Evolutionary conservation across 225 moss, liverwort and hornwort genomes (phyloP).

Genomic region (Straminergon stramineum): DNA sequence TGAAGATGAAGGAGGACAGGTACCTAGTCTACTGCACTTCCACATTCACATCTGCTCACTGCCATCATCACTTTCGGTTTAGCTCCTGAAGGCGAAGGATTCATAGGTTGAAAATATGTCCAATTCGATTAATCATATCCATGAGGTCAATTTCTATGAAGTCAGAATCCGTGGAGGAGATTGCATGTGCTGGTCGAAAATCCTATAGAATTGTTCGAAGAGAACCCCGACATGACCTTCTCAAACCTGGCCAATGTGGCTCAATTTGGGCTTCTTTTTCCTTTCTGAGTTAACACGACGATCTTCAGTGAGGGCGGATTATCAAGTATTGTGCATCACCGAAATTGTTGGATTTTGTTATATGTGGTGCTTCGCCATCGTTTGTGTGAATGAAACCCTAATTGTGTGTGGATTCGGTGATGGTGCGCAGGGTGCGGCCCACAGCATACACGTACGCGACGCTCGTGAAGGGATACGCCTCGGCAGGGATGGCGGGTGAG

Average conservation of each 20-base stretch:
- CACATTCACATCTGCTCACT: neutral
- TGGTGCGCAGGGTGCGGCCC: constrained; percentile 43
- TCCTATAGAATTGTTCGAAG: neutral
- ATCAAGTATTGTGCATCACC: neutral
- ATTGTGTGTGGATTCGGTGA: neutral
- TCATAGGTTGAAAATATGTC: neutral
- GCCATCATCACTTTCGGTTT: neutral
- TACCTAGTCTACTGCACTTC: neutral
- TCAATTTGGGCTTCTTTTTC: neutral
- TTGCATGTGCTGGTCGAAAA: neutral
- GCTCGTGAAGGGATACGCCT: constrained; percentile 66
- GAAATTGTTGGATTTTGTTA: neutral
- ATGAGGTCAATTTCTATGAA: neutral
- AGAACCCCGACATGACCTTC: neutral
- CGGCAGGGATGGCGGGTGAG: constrained; percentile 64
- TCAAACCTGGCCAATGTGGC: neutral
- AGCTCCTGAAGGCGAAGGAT: neutral
- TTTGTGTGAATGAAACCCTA: neutral
- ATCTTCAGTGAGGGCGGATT: neutral
- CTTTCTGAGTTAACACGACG: neutral
- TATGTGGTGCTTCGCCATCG: neutral
- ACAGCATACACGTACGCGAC: constrained; percentile 73
- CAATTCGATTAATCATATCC: neutral
- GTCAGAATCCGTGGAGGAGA: neutral
- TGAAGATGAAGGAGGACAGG: constrained; percentile 70